Evolutionary conservation across 164 flowering plant genomes (phyloP), one percentile per base, ranked within the genome.

Genomic region (Houttuynia cordata): DNA sequence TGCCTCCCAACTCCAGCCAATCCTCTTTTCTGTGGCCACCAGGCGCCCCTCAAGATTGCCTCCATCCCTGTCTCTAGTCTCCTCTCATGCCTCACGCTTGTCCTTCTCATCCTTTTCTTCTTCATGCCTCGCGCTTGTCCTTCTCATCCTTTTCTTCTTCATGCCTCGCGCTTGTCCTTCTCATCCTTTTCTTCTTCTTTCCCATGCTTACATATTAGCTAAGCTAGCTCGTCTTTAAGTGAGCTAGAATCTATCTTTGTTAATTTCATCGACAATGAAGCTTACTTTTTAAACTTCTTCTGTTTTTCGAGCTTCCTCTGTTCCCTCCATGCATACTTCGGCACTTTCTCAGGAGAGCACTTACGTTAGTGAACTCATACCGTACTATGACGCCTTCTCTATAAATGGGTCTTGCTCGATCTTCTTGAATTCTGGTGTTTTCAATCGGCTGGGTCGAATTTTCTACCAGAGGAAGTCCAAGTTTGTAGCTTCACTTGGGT

Each of bases 401-500:
- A 6, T 40, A 13, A 19, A 39, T 70, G 90, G 81, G 71, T 60
- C 49, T 47, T 67, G 82, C 61, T 65, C 80, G 1, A 70, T 59
- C 51, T 57, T 57, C 58, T 68, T 81, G 0, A 78, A 76, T 69
- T 68, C 23, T 56, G 39, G 74, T 62, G 66, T 53, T 57, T 77
- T 74, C 64, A 71, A 70, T 56, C 64, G 71, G 21, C 68, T 71
- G 51, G 64, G 71, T 37, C 56, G 68, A 42, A 55, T 69, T 5
- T 49, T 53, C 49, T 62, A 56, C 49, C 67, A 59, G 51, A 76
- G 61, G 25, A 73, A 61, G 78, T 73, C 74, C 40, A 80, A 65
- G 57, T 70, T 73, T 49, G 69, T 66, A 53, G 77, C 79, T 67
- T 81, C 83, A 18, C 62, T 87, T 74, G 72, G 79, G 63, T 66